Evolutionary conservation across 371 early-diverging fungal species (phyloP).

Genomic region (Parasitella parasitica): DNA sequence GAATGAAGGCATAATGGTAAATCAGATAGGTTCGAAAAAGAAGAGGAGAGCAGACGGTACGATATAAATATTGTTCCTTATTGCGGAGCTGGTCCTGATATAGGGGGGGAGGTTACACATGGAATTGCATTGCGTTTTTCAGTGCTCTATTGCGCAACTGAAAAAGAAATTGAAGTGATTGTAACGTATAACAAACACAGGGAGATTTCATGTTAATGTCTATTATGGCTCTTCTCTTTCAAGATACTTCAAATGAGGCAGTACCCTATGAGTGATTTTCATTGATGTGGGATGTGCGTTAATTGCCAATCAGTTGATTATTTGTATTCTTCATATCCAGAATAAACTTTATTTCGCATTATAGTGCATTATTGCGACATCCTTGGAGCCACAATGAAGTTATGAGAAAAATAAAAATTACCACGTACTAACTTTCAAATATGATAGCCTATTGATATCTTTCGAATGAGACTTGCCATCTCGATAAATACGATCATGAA

Average conservation of each 20-base stretch:
- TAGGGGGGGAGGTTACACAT: background rate
- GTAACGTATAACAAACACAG: background rate
- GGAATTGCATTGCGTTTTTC: background rate
- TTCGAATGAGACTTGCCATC: too few species aligned
- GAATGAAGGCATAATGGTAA: conserved; percentile 53
- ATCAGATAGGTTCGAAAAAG: conserved; percentile 74
- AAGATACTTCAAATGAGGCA: too few species aligned
- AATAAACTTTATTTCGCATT: background rate
- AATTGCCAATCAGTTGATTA: too few species aligned
- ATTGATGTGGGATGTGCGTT: too few species aligned
- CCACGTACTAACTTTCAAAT: background rate
- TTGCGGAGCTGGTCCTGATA: background rate
- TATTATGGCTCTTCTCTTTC: background rate
- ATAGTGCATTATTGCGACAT: background rate
- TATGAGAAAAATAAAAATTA: background rate
- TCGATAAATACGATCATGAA: too few species aligned
- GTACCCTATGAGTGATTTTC: too few species aligned
- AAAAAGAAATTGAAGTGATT: background rate
- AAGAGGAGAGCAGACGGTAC: background rate
- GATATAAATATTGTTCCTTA: background rate
- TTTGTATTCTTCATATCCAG: background rate
- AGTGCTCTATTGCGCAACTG: conserved; percentile 7
- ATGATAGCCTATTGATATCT: too few species aligned
- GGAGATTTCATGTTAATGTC: too few species aligned
- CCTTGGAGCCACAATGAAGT: background rate